Conservation (phyloP, 1,284 basidiomycete genomes). For the Sporisorium sorghi region DNA sequence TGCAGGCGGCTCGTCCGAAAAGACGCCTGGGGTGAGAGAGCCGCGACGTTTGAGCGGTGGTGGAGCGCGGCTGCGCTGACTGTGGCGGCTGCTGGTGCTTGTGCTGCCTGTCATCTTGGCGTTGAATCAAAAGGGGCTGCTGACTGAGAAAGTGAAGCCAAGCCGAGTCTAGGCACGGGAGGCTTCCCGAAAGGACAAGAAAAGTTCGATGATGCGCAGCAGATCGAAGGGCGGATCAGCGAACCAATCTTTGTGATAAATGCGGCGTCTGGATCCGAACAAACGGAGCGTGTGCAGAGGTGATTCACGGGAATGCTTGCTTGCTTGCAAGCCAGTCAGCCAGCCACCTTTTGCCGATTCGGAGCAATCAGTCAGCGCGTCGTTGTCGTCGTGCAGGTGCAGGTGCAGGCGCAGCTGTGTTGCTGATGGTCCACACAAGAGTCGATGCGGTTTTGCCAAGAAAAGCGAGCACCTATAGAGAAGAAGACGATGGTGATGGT, state of each 20-base stretch:
- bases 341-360: constrained; percentile 10
- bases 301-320: constrained; percentile 5
- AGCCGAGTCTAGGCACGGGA: background rate
- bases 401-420: background rate
- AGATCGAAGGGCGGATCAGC: constrained; percentile 2
- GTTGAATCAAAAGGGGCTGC: background rate
- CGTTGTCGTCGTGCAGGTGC: constrained; percentile 14
- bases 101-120: constrained; percentile 13
- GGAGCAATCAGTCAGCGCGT: constrained; percentile 38
- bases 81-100: constrained; percentile 3
- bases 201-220: background rate
- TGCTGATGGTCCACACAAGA: too few species aligned
- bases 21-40: constrained; percentile 47
- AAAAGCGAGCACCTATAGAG: background rate
- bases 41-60: constrained; percentile 30
- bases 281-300: background rate
- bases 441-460: background rate
- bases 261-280: constrained; percentile 1
- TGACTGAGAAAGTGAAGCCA: constrained; percentile 2
- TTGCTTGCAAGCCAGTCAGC: constrained; percentile 8
- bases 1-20: constrained; percentile 51
- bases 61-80: constrained; percentile 11
- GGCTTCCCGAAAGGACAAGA: constrained; percentile 1
- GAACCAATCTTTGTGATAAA: background rate
- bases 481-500: background rate